Evolutionary conservation across 208 protist genomes (phyloP), one percentile per base, ranked within the genome.

Genomic region (Crithidia brevicula): DNA sequence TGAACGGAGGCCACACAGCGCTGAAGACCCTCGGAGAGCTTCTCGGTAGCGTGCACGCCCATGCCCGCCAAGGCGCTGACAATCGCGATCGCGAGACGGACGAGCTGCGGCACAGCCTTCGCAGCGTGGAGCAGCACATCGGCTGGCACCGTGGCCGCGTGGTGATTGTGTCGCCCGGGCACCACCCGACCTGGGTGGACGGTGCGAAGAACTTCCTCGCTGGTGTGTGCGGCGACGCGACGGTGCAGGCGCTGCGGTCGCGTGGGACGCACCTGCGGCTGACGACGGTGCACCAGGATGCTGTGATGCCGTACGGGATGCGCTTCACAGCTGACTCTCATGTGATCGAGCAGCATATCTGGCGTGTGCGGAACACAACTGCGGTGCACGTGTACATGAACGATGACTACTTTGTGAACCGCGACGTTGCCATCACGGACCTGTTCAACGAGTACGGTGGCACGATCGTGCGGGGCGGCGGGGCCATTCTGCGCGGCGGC

Each of bases 121-220:
- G 97, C 15, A 97, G 90, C 20, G 51, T 98, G 27, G 95, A 98
- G 73, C 67, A 81, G 51, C 83, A 88, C 74, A 91, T 95, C 30
- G 91, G 82, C 18, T 99, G 96, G 96, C 81, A 98, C 28, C 36
- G 47, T 3, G 82, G 82, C 4, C 74, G 92, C 40, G 70, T 97
- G 45, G 62, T 98, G 3, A 70, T 99, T 50, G 91, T 98, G 9
- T 98, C 96, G 1, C 98, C 98, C 40, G 92, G 93, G 20, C 96
- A 98, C 75, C 62, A 93, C 16, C 88, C 93, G 18, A 43, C 36
- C 47, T 98, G 95, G 93, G 40, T 96, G 33, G 76, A 95, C 67
- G 28, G 70, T 16, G 70, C 78, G 45, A 61, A 70, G 42, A 71
- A 79, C 67, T 82, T 88, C 59, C 40, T 83, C 11, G 43, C 42